A percentile compares a stretch with the other conserved stretches of the same genome.
Conservation (phyloP, 2,329 filamentous ascomycete species). For the Aschersonia sp. region DNA sequence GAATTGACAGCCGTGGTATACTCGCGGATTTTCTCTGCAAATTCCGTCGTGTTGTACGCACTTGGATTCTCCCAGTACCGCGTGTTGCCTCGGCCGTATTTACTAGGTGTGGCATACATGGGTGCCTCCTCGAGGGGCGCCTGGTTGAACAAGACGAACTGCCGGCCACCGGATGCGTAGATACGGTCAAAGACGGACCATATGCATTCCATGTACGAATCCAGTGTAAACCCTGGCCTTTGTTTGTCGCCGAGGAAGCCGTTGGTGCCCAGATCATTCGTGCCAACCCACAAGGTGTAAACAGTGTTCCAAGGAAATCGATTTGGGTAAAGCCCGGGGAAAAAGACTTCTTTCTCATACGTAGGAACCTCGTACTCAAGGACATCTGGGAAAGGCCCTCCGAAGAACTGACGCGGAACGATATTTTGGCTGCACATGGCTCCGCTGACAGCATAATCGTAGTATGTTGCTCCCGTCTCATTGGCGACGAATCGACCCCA, state of each 20-base stretch:
- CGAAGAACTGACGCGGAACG: conserved; percentile 41
- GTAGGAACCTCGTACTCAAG: conserved; percentile 45
- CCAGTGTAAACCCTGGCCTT: conserved; percentile 40
- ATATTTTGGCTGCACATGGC: conserved; percentile 60
- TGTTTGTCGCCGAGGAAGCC: conserved; percentile 53
- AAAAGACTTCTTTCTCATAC: conserved; percentile 34
- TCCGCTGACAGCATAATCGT: conserved; percentile 60
- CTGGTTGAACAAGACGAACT: conserved; percentile 59
- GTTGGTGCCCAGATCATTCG: conserved; percentile 57
- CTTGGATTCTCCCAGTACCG: conserved; percentile 32
- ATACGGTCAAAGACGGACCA: conserved; percentile 47
- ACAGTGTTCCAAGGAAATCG: conserved; percentile 45
- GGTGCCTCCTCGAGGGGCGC: conserved; percentile 54
- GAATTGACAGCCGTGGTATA: conserved; percentile 35
- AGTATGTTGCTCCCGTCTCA: conserved; percentile 38
- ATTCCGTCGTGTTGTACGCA: conserved; percentile 30
- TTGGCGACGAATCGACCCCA: conserved; percentile 57
- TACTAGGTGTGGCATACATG: conserved; percentile 33
- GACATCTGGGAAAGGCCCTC: conserved; percentile 45
- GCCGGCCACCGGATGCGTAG: conserved; percentile 50
- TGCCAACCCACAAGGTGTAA: conserved; percentile 68
- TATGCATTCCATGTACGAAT: conserved; percentile 53
- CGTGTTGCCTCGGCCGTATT: conserved; percentile 3
- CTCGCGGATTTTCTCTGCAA: conserved; percentile 26
- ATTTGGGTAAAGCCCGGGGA: conserved; percentile 22